These are phyloP conservation scores for Citrus cavaleriei DNA, from an alignment of 345 rosid species.

Conservation along the genomic window DNA sequence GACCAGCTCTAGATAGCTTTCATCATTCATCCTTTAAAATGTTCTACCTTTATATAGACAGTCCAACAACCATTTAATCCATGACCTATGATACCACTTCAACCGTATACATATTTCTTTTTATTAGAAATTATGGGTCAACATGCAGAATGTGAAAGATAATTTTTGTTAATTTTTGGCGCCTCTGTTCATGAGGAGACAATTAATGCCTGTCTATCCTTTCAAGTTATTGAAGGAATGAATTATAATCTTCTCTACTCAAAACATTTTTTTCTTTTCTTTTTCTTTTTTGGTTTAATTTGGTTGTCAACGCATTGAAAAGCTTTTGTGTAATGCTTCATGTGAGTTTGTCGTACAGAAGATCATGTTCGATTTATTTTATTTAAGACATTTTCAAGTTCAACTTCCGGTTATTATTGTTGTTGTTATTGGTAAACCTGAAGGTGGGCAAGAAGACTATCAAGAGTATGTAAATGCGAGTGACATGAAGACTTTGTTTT, in stretches of 20 bases:
- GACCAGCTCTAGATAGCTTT: neutral
- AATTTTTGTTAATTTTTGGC: neutral
- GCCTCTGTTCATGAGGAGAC: conserved; percentile 22
- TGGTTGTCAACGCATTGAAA: conserved; percentile 8
- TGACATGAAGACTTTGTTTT: conserved; percentile 4
- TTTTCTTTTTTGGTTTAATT: too few species aligned
- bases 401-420: neutral
- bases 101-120: neutral
- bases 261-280: neutral
- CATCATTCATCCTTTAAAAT: neutral
- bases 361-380: neutral
- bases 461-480: neutral
- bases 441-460: conserved; percentile 5
- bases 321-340: neutral
- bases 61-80: neutral
- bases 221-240: conserved; percentile 4
- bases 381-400: neutral
- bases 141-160: neutral
- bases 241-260: neutral
- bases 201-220: conserved; percentile 4
- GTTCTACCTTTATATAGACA: neutral
- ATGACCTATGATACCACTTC: conserved; percentile 1
- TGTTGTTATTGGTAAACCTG: conserved; percentile 2
- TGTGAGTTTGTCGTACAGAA: neutral
- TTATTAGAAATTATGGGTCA: neutral